Evolutionary conservation across 2,329 filamentous ascomycete species (phyloP).

Genomic region (Hortaea sp.): DNA sequence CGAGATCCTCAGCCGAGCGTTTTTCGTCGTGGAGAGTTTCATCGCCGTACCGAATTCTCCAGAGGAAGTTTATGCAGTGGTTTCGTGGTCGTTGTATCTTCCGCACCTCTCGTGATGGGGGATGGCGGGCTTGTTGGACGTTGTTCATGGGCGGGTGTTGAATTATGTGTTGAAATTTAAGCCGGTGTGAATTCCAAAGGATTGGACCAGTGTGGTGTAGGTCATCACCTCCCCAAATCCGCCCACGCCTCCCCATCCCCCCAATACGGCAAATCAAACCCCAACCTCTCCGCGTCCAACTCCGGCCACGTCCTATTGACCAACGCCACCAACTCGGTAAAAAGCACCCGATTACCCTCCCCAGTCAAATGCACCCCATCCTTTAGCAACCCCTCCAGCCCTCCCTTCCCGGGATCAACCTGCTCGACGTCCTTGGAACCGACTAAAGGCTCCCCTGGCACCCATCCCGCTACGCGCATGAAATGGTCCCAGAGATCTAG

Average conservation of each 20-base stretch:
- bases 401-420: background rate
- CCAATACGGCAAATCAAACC: background rate
- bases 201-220: too few species aligned
- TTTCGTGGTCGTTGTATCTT: background rate
- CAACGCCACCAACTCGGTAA: background rate
- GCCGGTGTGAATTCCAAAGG: too few species aligned
- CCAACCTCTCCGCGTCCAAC: background rate
- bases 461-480: background rate
- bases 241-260: background rate
- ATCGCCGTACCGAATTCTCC: background rate
- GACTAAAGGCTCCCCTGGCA: background rate
- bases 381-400: background rate
- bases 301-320: background rate
- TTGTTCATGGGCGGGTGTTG: too few species aligned
- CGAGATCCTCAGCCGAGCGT: background rate
- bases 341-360: background rate
- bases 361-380: background rate
- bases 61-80: background rate
- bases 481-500: background rate
- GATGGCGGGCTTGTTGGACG: too few species aligned
- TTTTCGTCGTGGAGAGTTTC: background rate
- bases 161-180: too few species aligned
- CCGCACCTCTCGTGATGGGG: background rate
- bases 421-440: background rate
- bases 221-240: background rate